Base-by-base conservation (phyloP, 768 basidiomycete species). In the Rhizopogon vinicolor region DNA sequence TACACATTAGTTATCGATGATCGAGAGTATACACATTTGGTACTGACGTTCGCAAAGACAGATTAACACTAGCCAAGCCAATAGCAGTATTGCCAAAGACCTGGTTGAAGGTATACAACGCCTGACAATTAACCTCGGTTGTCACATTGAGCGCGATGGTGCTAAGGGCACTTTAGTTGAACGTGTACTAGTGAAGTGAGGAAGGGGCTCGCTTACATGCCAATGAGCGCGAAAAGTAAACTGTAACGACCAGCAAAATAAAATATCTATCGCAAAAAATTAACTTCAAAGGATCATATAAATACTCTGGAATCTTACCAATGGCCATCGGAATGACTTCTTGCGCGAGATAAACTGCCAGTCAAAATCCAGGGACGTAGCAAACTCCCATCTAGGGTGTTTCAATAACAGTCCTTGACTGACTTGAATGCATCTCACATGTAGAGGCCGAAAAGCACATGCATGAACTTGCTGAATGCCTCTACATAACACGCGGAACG, bases 241-340 rank as follows among this genome's bases (percentile, higher is more conserved):
- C 75, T 79, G 64, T 88, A 89, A 50, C 87, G 80, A 59, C 85
- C 83, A 44, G 83, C 66, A 67, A 89, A 88, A 67, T 89, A 89
- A 64, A 87, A 86, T 44, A 77, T 69, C 85, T 87, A 55, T 3
- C 5, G 25, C 25, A 25, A 25, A 25, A 41, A 18, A 41, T n/a
- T n/a, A 18, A 19, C 54, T 16, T 22, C 58, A 41, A 14, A 12
- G 31, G 14, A 35, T 31, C 7, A 25, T 22, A 33, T 31, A 57
- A 18, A 18, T 22, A 44, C 3, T 56, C 19, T 45, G 8, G 25
- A 51, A 13, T 48, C 72, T 42, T 63, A 87, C 85, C 81, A 88
- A 69, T 50, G 86, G 86, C 86, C 86, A 87, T 44, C 72, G 77
- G 67, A 87, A 87, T 45, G 61, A 72, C 60, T 78, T 81, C 68